Conservation (phyloP, 768 basidiomycete species). For the Suillus cothurnatus region DNA sequence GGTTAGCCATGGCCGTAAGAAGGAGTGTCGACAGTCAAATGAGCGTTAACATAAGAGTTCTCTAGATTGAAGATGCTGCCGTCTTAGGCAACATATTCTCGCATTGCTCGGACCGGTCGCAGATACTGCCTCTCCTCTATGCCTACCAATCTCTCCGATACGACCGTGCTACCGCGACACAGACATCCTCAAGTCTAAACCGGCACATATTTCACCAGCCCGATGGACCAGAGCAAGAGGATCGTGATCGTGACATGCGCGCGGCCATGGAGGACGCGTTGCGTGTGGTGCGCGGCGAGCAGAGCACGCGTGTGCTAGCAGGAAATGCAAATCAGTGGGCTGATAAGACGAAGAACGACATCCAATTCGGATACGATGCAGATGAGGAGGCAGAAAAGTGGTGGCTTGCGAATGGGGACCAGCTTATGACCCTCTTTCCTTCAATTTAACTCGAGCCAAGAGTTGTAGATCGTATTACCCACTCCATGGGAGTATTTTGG, state of each 20-base stretch:
- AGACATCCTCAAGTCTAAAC: slow-evolving; percentile 51
- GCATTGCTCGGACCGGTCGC: slow-evolving; percentile 41
- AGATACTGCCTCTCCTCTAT: slow-evolving; percentile 48
- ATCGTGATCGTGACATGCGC: slow-evolving; percentile 54
- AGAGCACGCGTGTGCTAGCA: slow-evolving; percentile 12
- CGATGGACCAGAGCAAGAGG: slow-evolving; percentile 54
- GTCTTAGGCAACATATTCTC: slow-evolving; percentile 54
- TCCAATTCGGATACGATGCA: slow-evolving; percentile 57
- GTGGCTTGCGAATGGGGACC: slow-evolving; percentile 42
- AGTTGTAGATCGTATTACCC: not conserved
- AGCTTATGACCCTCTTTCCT: slow-evolving; percentile 10
- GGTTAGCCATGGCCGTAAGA: slow-evolving; percentile 55
- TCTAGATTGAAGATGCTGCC: slow-evolving; percentile 37
- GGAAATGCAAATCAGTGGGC: slow-evolving; percentile 61
- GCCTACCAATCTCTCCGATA: slow-evolving; percentile 58
- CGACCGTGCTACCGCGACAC: slow-evolving; percentile 50
- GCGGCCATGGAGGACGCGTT: slow-evolving; percentile 46
- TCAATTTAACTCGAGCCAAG: not conserved
- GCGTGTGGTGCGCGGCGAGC: slow-evolving; percentile 21
- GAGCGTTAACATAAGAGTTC: slow-evolving; percentile 12
- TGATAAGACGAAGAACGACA: slow-evolving; percentile 49
- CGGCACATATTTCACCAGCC: slow-evolving; percentile 56
- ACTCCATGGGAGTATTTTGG: not conserved
- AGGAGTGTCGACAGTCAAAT: not conserved
- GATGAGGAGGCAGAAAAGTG: slow-evolving; percentile 52